Conservation (phyloP, 345 rosid species). For the Geranium brycei region DNA sequence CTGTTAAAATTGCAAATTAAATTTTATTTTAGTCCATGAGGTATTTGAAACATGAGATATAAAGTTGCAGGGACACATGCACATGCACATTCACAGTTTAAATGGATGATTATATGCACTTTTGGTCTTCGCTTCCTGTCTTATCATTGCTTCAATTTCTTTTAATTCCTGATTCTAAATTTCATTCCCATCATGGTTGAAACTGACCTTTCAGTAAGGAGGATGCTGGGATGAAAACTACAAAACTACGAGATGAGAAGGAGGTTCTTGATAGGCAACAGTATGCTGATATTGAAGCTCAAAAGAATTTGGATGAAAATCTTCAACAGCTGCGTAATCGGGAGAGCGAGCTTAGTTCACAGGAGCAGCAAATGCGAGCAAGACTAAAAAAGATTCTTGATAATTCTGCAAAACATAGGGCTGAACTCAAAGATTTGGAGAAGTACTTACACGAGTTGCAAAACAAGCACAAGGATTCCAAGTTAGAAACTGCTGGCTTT, state of each 20-base stretch:
- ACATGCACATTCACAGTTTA: too few relatives aligned
- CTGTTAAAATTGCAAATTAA: too few relatives aligned
- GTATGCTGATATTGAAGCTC: conserved; percentile 77
- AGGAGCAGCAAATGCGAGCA: conserved; percentile 61
- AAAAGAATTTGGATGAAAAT: conserved; percentile 89
- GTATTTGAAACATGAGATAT: too few relatives aligned
- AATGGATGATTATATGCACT: too few relatives aligned
- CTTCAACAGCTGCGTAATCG: conserved; percentile 73
- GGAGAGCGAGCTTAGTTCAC: conserved; percentile 56
- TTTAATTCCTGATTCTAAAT: background rate
- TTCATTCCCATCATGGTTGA: background rate
- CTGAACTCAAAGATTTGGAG: conserved; percentile 41
- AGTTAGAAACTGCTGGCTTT: conserved; percentile 23
- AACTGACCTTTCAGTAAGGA: conserved; percentile 56
- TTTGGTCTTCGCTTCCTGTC: background rate
- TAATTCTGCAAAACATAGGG: conserved; percentile 47
- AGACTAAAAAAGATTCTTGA: conserved; percentile 52
- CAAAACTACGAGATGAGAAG: conserved; percentile 79
- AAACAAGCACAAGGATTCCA: conserved; percentile 63
- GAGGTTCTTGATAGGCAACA: conserved; percentile 93
- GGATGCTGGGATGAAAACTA: conserved; percentile 87
- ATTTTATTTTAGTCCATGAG: too few relatives aligned
- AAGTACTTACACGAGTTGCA: conserved; percentile 60
- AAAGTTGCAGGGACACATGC: too few relatives aligned
- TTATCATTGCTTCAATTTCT: background rate